Base-by-base conservation (phyloP, 1,139 yeast species). In the Barnettozyma hawaiiensis region DNA sequence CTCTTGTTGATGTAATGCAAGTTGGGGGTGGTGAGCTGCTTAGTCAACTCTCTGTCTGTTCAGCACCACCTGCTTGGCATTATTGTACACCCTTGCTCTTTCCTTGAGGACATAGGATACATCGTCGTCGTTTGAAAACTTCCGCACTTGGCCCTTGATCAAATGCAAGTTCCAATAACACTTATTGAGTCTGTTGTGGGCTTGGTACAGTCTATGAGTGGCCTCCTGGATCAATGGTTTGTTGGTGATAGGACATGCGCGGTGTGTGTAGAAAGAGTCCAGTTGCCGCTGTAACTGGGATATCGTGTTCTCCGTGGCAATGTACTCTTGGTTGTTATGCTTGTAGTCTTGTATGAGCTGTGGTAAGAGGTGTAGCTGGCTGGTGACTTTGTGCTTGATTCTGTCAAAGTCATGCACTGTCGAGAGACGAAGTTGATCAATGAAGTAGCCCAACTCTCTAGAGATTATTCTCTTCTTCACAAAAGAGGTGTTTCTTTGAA, bases 11-110 rank as follows among this genome's bases (percentile, higher is more conserved):
- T 22, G 23, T 22, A 22, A n/a, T n/a, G n/a, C n/a, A n/a, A n/a
- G n/a, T n/a, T n/a, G n/a, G n/a, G n/a, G n/a, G n/a, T n/a, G n/a
- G n/a, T n/a, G n/a, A n/a, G n/a, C n/a, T n/a, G n/a, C 9, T 16
- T 29, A 18, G 14, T 16, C 21, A 7, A 16, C 14, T 18, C 32
- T 18, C 14, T 42, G 43, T 34, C 48, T 47, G 38, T 45, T 46
- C n/a, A 31, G 3, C 1, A 55, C 47, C 8, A 53, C 31, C 15
- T 55, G 57, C 40, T 48, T 54, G 3, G 59, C 59, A 38, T 51
- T 52, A 35, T 54, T 54, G 28, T 54, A 55, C 9, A 55, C 47
- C 39, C 55, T 52, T 16, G 57, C 55, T 23, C 59, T 47, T 37
- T 55, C 59, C 28, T 55, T 55, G n/a, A 54, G 36, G 9, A 54